Percentiles rank a stretch among this genome's conserved stretches.
Evolutionary conservation across 2,329 filamentous ascomycete genomes (phyloP).

Genomic region (Hypoxylon sp.): DNA sequence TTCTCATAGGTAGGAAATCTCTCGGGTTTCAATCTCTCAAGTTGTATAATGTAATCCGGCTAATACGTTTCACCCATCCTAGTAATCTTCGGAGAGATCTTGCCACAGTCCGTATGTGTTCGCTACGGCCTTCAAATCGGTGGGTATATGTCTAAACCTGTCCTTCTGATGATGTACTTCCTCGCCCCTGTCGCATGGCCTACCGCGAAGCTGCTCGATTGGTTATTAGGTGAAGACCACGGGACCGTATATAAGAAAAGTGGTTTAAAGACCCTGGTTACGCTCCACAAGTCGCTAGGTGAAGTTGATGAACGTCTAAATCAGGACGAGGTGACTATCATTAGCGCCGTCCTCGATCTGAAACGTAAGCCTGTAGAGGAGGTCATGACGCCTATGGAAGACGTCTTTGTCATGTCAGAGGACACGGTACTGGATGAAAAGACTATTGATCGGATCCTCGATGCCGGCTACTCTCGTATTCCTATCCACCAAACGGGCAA

Average conservation of each 20-base stretch:
- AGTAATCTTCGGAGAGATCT: slow-evolving; percentile 99
- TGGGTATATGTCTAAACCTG: slow-evolving; percentile 90
- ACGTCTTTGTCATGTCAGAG: slow-evolving; percentile 97
- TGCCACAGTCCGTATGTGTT: slow-evolving; percentile 96
- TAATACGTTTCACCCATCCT: slow-evolving; percentile 40
- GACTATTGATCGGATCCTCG: slow-evolving; percentile 94
- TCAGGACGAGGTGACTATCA: slow-evolving; percentile 98
- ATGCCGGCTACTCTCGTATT: slow-evolving; percentile 94
- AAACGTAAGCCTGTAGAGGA: slow-evolving; percentile 95
- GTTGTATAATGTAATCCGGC: slow-evolving; percentile 29
- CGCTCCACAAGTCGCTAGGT: slow-evolving; percentile 91
- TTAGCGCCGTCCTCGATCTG: slow-evolving; percentile 94
- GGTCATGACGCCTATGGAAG: slow-evolving; percentile 99
- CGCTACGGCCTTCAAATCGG: slow-evolving; percentile 96
- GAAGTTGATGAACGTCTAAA: slow-evolving; percentile 90
- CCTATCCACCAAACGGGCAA: slow-evolving; percentile 92
- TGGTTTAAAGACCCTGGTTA: slow-evolving; percentile 95
- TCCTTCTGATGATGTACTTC: slow-evolving; percentile 91
- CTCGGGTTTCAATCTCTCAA: neutral
- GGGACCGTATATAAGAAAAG: slow-evolving; percentile 99
- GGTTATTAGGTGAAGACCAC: slow-evolving; percentile 92
- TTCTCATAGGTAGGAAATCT: slow-evolving; percentile 82
- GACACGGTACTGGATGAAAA: slow-evolving; percentile 92
- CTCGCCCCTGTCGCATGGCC: slow-evolving; percentile 93
- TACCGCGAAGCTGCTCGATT: slow-evolving; percentile 94